A percentile compares a stretch with the other conserved stretches of the same genome.
phyloP scores from a whole-genome alignment of 2,329 filamentous ascomycete genomes.

The Aureobasidium sp. region DNA sequence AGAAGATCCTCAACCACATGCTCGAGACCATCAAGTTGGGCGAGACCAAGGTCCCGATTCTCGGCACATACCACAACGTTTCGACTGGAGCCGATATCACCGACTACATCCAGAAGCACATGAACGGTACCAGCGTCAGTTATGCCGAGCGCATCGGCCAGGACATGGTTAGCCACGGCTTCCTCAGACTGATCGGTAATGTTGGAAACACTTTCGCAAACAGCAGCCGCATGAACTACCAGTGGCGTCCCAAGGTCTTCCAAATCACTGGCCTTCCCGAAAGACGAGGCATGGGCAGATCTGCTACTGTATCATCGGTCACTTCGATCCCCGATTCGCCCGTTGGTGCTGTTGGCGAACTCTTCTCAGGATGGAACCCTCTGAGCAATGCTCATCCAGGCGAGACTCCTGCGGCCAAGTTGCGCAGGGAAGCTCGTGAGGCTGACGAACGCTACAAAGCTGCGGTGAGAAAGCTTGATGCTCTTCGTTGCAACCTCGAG shows the following conservation, averaged over 20 bases:
- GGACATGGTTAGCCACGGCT: constrained; percentile 78
- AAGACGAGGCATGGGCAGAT: constrained; percentile 71
- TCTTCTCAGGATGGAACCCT: constrained; percentile 86
- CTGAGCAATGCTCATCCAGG: constrained; percentile 87
- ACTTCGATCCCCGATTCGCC: constrained; percentile 43
- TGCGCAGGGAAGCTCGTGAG: constrained; percentile 83
- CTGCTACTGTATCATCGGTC: constrained; percentile 60
- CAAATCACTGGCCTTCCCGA: constrained; percentile 80
- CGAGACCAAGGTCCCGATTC: constrained; percentile 90
- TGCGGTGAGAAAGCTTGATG: constrained; percentile 77
- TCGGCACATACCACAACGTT: constrained; percentile 91
- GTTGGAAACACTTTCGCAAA: constrained; percentile 95
- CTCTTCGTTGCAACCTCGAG: constrained; percentile 88
- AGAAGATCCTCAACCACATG: constrained; percentile 83
- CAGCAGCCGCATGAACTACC: constrained; percentile 94
- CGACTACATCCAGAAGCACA: constrained; percentile 84
- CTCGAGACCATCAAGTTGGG: constrained; percentile 78
- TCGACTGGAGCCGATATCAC: constrained; percentile 89
- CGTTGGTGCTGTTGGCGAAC: constrained; percentile 78
- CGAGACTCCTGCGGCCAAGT: constrained; percentile 78
- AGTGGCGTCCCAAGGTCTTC: constrained; percentile 92
- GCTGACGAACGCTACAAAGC: constrained; percentile 91
- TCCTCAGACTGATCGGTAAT: constrained; percentile 84
- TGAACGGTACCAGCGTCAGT: constrained; percentile 75
- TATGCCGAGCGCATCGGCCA: constrained; percentile 94